Base-by-base conservation (phyloP, 257 asterid genomes). In the Solanum tarapatanum region DNA sequence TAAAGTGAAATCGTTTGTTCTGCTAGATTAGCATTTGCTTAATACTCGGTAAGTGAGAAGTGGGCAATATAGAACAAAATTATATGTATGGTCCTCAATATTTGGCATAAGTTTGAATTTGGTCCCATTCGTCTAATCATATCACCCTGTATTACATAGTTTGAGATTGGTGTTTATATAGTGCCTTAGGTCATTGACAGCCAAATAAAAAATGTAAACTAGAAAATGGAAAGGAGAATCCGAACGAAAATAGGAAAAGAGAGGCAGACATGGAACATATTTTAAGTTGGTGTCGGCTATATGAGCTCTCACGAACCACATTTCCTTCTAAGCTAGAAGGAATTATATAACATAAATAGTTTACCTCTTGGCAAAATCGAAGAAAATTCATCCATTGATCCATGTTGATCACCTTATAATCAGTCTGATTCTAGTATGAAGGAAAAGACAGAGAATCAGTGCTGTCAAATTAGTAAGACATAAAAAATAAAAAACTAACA, bases 341-440 rank as follows among this genome's bases (percentile, higher is more conserved):
- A 80, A 28, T 36, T 45, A 17, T 48, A 48, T 6, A 48, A 8
- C 41, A 11, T 30, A 28, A 30, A 19, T 30, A 82, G 30, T 82
- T 82, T 90, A 95, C 99, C 98, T 95, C 98, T 70, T 91, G 90
- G 93, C 95, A 94, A 91, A 96, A 96, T 64, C 98, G 93, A 88
- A 88, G 93, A 92, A 96, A 91, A 45, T 94, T 96, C 88, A 91
- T 92, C 99, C 99, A 96, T 70, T 96, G 98, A 92, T 96, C 98
- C 96, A 91, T 89, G 93, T 92, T 95, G 82, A 96, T 92, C 89
- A 94, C 99, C 92, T 93, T 95, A 89, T 94, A 95, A 79, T 95
- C 98, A 12, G n/a, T 88, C 92, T 96, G 99, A 77, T 86, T 88
- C 99, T 96, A 95, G 48, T 43, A 80, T 43, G 48, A 26, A 41